These are phyloP conservation scores for Coemansia sp. DNA, from an alignment of 192 early-diverging fungal genomes.

Conservation along the genomic window DNA sequence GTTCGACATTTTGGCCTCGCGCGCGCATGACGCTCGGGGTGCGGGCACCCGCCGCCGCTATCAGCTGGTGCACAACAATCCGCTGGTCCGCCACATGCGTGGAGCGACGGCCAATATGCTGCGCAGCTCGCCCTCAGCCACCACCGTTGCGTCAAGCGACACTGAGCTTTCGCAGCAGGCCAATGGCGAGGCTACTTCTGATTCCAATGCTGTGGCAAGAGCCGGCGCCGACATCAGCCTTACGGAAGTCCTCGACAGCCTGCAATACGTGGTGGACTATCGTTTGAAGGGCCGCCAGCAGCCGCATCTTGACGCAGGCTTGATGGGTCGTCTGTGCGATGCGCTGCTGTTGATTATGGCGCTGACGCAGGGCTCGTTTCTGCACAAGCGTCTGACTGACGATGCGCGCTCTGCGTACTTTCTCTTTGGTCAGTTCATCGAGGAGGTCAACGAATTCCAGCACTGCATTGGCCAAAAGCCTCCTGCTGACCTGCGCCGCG, in stretches of 20 bases:
- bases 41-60: slow-evolving; percentile 25
- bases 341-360: slow-evolving; percentile 81
- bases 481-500: slow-evolving; percentile 76
- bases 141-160: slow-evolving; percentile 24
- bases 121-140: slow-evolving; percentile 43
- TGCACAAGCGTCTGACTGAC: slow-evolving; percentile 62
- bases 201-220: not conserved
- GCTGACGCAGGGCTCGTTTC: slow-evolving; percentile 60
- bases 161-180: slow-evolving; percentile 26
- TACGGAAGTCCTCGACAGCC: slow-evolving; percentile 77
- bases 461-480: slow-evolving; percentile 72
- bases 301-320: slow-evolving; percentile 70
- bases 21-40: slow-evolving; percentile 15
- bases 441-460: slow-evolving; percentile 92
- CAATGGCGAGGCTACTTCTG: slow-evolving; percentile 29
- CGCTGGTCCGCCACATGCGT: slow-evolving; percentile 49
- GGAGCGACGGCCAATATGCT: slow-evolving; percentile 39
- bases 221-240: slow-evolving; percentile 27
- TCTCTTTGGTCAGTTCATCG: slow-evolving; percentile 93
- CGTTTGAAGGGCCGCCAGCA: slow-evolving; percentile 83
- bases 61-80: slow-evolving; percentile 49
- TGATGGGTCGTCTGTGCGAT: slow-evolving; percentile 87
- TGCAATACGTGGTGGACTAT: slow-evolving; percentile 94
- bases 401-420: slow-evolving; percentile 86
- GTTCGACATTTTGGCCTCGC: slow-evolving; percentile 63